Evolutionary conservation across 441 rosid genomes (phyloP), one percentile per base, ranked within the genome.

Genomic region (Euphorbia schlechtendalii): DNA sequence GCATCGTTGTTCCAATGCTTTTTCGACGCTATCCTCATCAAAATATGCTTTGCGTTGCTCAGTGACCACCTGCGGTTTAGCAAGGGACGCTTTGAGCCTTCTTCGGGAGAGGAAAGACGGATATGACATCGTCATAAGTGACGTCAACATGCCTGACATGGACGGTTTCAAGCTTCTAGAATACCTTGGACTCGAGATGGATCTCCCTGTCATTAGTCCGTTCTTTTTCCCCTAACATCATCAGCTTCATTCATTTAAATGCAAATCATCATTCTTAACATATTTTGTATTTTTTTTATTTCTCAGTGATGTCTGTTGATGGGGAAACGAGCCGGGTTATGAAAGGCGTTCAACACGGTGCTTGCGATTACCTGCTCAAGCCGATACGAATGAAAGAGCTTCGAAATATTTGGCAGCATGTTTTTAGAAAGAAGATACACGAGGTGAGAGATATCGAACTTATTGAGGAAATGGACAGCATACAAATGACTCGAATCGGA

Each of bases 61-160:
- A 94, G 99, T 94, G 59, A 94, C 96, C n/a, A 90, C 96, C 0
- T 87, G 96, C 56, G 83, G 86, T 48, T 81, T 90, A 68, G 99
- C 97, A 57, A 88, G 90, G 78, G 92, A 90, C 36, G 99, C 97
- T 59, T 69, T 94, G 66, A 76, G 51, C 77, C 66, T 87, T 67
- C 96, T 90, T 6, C 92, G 92, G 0, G 94, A 87, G 69, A 83
- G 84, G 76, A 71, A 75, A 64, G 73, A 71, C 51, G 65, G 67
- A 34, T 69, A 79, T 18, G 88, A 86, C 71, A 85, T 92, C 8
- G 86, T 87, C 5, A 65, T 89, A 67, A 80, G 92, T 13, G 96
- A 87, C 48, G 84, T 86, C 36, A 75, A 87, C 73, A 89, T 89
- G 93, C 96, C 96, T 22, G 77, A 63, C 38, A 87, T 92, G 92